Evolutionary conservation across 805 yeast species (phyloP).

Genomic region (Kodamaea restingae): DNA sequence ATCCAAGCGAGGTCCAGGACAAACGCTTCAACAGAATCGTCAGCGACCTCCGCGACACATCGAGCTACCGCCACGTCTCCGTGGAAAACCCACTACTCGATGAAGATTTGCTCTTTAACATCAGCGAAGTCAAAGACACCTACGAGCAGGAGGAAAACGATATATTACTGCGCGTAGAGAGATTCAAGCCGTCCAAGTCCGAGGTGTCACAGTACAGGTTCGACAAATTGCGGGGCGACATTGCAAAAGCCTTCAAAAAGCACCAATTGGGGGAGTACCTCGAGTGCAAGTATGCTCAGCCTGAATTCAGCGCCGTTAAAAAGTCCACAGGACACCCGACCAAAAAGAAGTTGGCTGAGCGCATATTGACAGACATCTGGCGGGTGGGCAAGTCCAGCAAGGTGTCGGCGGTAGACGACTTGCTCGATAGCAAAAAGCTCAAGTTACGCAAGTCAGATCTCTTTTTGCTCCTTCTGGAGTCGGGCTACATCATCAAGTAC

Average conservation of each 20-base stretch:
- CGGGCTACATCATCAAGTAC: constrained; percentile 37
- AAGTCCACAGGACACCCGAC: constrained; percentile 6
- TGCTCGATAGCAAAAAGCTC: constrained; percentile 28
- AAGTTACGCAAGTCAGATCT: constrained; percentile 35
- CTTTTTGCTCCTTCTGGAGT: constrained; percentile 36
- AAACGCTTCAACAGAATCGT: constrained; percentile 14
- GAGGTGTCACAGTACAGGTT: constrained; percentile 9
- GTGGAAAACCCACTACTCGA: constrained; percentile 8
- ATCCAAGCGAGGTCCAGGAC: constrained; percentile 17
- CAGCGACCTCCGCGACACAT: constrained; percentile 10
- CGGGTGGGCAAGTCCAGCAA: constrained; percentile 17
- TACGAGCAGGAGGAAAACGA: not conserved
- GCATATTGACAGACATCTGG: constrained; percentile 37
- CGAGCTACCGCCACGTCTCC: constrained; percentile 5
- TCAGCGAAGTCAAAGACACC: not conserved
- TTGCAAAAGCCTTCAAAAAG: constrained; percentile 11
- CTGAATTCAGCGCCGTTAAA: constrained; percentile 6
- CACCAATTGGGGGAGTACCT: constrained; percentile 13
- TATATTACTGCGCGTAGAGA: constrained; percentile 9
- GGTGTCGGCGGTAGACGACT: constrained; percentile 26
- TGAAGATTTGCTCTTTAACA: constrained; percentile 7
- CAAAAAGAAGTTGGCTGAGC: constrained; percentile 18
- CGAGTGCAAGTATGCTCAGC: constrained; percentile 6
- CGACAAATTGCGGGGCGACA: constrained; percentile 7
- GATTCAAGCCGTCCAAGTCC: constrained; percentile 8